Percentiles rank a stretch among this genome's conserved stretches.
phyloP scores from a whole-genome alignment of 306 rosid species.

The Luffa acutangula region DNA sequence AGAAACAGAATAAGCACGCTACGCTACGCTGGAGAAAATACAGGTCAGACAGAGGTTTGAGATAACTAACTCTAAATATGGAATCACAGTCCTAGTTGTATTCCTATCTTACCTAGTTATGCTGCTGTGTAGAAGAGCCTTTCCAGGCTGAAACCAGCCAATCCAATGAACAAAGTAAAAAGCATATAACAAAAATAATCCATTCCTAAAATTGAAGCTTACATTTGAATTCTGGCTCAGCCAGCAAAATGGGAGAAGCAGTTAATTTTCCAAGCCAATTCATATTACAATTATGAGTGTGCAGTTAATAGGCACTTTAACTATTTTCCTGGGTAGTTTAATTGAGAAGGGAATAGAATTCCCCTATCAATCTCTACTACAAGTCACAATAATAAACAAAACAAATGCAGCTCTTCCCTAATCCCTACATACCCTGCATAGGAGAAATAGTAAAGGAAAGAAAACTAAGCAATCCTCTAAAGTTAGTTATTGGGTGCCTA shows the following conservation, averaged over 20 bases:
- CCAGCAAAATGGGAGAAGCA: neutral
- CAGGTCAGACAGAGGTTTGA: neutral
- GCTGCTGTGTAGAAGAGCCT: neutral
- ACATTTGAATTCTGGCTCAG: neutral
- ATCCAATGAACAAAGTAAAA: neutral
- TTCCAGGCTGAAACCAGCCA: neutral
- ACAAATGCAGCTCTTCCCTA: neutral
- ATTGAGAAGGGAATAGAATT: neutral
- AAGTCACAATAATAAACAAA: neutral
- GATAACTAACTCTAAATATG: neutral
- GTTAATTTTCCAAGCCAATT: neutral
- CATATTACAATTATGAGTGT: neutral
- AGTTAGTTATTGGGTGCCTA: neutral
- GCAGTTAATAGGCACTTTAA: neutral
- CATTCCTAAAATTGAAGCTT: neutral
- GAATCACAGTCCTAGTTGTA: neutral
- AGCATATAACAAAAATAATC: neutral
- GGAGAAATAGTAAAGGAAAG: neutral
- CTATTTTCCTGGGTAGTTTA: neutral
- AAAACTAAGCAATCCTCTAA: neutral
- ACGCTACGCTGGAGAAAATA: neutral
- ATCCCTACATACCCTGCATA: neutral
- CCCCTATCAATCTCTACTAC: neutral
- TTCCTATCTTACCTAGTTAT: neutral
- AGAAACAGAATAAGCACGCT: neutral